Conservation (phyloP, 2,329 filamentous ascomycete genomes). For the Ophiostoma tasmaniense region DNA sequence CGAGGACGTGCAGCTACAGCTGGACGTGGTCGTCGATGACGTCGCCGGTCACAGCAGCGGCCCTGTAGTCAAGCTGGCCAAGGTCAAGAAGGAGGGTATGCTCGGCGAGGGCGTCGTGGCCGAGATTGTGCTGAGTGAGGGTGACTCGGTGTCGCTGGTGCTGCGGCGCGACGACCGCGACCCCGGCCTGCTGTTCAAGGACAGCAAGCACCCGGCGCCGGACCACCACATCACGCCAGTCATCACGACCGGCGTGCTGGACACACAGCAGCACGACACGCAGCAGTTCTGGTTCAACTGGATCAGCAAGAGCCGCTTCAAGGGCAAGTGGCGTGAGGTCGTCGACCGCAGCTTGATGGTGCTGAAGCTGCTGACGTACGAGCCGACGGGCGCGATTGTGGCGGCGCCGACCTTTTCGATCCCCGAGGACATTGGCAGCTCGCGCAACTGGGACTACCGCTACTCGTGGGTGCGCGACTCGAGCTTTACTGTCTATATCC, state of each 20-base stretch:
- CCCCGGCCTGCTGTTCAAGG: not conserved
- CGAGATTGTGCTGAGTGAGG: slow-evolving; percentile 51
- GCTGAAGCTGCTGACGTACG: slow-evolving; percentile 67
- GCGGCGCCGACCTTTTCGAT: slow-evolving; percentile 71
- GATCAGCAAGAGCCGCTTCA: slow-evolving; percentile 62
- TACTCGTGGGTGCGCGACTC: slow-evolving; percentile 72
- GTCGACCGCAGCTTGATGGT: slow-evolving; percentile 64
- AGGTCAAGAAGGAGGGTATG: slow-evolving; percentile 43
- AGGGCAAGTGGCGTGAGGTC: slow-evolving; percentile 63
- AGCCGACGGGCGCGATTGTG: slow-evolving; percentile 69
- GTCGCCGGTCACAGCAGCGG: not conserved
- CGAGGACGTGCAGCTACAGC: slow-evolving; percentile 50
- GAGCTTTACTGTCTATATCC: slow-evolving; percentile 69
- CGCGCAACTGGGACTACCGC: slow-evolving; percentile 62
- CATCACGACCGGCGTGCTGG: slow-evolving; percentile 50
- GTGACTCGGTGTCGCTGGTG: slow-evolving; percentile 61
- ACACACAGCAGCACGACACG: slow-evolving; percentile 59
- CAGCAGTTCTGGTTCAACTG: slow-evolving; percentile 66
- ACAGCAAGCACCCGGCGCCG: not conserved
- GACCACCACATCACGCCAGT: slow-evolving; percentile 43
- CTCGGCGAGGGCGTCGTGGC: slow-evolving; percentile 56
- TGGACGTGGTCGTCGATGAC: slow-evolving; percentile 48
- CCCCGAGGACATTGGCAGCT: slow-evolving; percentile 63
- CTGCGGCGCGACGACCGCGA: slow-evolving; percentile 53
- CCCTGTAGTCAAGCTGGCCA: slow-evolving; percentile 49